Evolutionary conservation across 2,329 filamentous ascomycete genomes (phyloP).

Genomic region (Alternaria arborescens): DNA sequence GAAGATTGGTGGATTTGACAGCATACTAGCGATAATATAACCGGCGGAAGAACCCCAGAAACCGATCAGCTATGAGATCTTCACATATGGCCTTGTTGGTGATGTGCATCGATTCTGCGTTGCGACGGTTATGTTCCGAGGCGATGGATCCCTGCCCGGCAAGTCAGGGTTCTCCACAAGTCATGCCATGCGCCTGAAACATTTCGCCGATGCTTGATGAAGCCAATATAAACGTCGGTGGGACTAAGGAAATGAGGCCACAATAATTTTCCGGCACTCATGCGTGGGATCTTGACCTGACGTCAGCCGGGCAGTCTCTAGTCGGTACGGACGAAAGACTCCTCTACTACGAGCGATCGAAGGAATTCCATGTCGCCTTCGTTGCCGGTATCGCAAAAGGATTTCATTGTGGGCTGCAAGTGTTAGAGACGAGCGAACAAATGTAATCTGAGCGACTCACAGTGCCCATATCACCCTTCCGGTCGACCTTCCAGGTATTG

Average conservation of each 20-base stretch:
- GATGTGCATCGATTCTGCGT: neutral
- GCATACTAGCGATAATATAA: constrained; percentile 10
- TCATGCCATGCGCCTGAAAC: constrained; percentile 18
- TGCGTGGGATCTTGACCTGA: neutral
- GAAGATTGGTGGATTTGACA: constrained; percentile 26
- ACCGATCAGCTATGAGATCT: neutral
- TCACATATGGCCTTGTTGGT: neutral
- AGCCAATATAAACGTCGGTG: constrained; percentile 25
- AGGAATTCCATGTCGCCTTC: constrained; percentile 21
- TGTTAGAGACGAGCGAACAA: neutral
- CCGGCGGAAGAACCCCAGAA: constrained; percentile 14
- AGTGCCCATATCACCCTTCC: constrained; percentile 27
- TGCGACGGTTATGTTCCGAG: constrained; percentile 14
- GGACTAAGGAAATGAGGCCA: constrained; percentile 1
- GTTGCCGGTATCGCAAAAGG: constrained; percentile 1
- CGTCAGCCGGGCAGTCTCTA: constrained; percentile 1
- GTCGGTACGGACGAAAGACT: constrained; percentile 25
- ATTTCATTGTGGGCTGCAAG: constrained; percentile 12
- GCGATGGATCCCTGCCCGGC: constrained; percentile 2
- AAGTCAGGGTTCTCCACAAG: constrained; percentile 20
- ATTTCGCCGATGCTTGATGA: constrained; percentile 33
- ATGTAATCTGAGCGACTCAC: constrained; percentile 13
- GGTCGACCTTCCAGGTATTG: constrained; percentile 25
- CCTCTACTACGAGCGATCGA: constrained; percentile 13
- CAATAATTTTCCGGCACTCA: constrained; percentile 22